Conservation (phyloP, 1,139 yeast species). For the Kurtzmaniella natalensis region DNA sequence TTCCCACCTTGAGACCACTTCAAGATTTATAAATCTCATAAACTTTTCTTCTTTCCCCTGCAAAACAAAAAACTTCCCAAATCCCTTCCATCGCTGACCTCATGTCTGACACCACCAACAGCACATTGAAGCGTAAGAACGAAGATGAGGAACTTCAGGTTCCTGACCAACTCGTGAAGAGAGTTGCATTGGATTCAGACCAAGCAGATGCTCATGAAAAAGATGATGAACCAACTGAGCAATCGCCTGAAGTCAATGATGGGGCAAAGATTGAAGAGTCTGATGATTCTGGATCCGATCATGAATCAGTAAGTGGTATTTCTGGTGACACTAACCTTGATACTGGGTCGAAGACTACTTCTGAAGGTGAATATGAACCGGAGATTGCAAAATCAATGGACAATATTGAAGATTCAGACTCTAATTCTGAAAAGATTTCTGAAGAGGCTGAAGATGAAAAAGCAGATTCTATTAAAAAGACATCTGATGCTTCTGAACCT, state of each 20-base stretch:
- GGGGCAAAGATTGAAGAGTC: constrained; percentile 4
- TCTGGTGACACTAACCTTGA: constrained; percentile 6
- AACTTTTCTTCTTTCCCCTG: too few relatives aligned
- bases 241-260: constrained; percentile 29
- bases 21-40: too few relatives aligned
- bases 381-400: not conserved
- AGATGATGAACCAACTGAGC: constrained; percentile 37
- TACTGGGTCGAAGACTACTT: not conserved
- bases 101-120: constrained; percentile 20
- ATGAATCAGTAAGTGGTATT: too few relatives aligned
- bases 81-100: too few relatives aligned
- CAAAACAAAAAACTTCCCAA: constrained; percentile 1
- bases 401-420: too few relatives aligned
- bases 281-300: constrained; percentile 7
- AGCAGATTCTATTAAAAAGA: too few relatives aligned
- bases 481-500: too few relatives aligned
- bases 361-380: constrained; percentile 3
- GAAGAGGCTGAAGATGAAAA: too few relatives aligned
- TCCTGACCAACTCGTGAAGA: constrained; percentile 43
- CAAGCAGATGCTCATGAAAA: constrained; percentile 28
- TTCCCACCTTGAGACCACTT: too few relatives aligned
- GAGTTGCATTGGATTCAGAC: constrained; percentile 70
- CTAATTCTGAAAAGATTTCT: too few relatives aligned
- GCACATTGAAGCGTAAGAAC: constrained; percentile 64
- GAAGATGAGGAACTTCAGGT: constrained; percentile 44